Evolutionary conservation across 805 yeast genomes (phyloP), one percentile per base, ranked within the genome.

Genomic region (Candida alai): DNA sequence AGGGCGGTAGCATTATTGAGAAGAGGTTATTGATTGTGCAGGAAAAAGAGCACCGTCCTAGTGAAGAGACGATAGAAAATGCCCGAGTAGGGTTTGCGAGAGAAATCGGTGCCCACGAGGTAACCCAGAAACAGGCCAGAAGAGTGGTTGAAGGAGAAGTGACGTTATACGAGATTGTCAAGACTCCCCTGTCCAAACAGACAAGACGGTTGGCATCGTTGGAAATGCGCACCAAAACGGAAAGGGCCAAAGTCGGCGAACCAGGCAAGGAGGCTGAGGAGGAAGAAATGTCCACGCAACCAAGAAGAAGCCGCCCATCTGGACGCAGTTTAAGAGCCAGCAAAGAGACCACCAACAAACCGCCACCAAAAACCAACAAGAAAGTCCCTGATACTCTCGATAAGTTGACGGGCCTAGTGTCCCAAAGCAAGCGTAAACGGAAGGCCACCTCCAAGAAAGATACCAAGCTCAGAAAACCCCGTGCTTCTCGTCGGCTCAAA

Each of bases 11-110:
- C 28, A 41, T 31, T 4, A 45, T 52, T 3, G 57, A 58, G 4
- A 51, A 64, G 34, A 58, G 57, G 26, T 36, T 66, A 7, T 47
- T 66, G 16, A 53, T 65, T 5, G 42, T 62, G 17, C 45, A 46
- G 4, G 56, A 57, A 27, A 56, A 60, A 3, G 35, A 32, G 12
- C 34, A 41, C 4, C 45, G 56, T 17, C 70, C 70, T 2, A 19
- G 60, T 2, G 37, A 45, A 4, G 57, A 48, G 28, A 37, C 38
- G 16, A 60, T 66, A n/a, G 57, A 56, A 24, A 43, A 48, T 11
- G 47, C 49, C 11, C 49, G 46, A 29, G 40, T 40, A 5, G 41
- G 47, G 12, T 64, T 63, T 38, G 34, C 54, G 16, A 37, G 35
- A n/a, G 61, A 55, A 30, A 46, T 41, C 28, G 57, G 61, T 6